These are phyloP conservation scores for Aspergillus neoniger DNA, from an alignment of 2,329 filamentous ascomycete species.

Conservation along the genomic window DNA sequence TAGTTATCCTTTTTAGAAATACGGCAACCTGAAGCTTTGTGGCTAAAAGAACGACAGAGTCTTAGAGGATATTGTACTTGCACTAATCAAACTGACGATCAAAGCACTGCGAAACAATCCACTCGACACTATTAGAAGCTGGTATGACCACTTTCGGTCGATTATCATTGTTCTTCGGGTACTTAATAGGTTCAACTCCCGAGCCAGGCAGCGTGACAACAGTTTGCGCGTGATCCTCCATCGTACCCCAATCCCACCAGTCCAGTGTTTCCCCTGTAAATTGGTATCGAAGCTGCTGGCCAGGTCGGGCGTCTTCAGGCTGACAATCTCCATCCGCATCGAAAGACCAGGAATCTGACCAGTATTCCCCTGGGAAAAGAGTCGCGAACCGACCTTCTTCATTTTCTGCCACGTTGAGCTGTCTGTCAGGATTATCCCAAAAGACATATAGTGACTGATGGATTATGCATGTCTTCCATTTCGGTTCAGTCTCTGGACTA, in stretches of 20 bases:
- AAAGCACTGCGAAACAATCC: neutral
- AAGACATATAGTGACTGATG: neutral
- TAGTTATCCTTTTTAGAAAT: no score
- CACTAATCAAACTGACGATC: no score
- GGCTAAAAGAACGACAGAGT: no score
- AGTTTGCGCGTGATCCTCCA: slow-evolving; percentile 5
- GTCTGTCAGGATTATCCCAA: slow-evolving; percentile 8
- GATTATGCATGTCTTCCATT: slow-evolving; percentile 1
- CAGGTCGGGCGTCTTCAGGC: slow-evolving; percentile 4
- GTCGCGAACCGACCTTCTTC: neutral
- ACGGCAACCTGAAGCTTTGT: no score
- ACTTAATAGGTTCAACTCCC: slow-evolving; percentile 4
- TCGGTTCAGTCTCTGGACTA: neutral
- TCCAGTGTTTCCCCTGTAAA: slow-evolving; percentile 9
- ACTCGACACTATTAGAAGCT: slow-evolving; percentile 5
- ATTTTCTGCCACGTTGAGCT: neutral
- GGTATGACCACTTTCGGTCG: slow-evolving; percentile 9
- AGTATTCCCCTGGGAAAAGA: slow-evolving; percentile 6
- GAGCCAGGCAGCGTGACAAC: slow-evolving; percentile 12
- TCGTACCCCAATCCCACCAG: slow-evolving; percentile 11
- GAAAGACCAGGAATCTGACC: slow-evolving; percentile 4
- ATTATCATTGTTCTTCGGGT: slow-evolving; percentile 4
- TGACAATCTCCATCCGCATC: neutral
- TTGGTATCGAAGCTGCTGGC: slow-evolving; percentile 10
- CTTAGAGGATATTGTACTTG: no score